Percentiles rank a stretch among this genome's conserved stretches.
phyloP scores from a whole-genome alignment of 208 protist species.

The Leishmania martiniquensis region DNA sequence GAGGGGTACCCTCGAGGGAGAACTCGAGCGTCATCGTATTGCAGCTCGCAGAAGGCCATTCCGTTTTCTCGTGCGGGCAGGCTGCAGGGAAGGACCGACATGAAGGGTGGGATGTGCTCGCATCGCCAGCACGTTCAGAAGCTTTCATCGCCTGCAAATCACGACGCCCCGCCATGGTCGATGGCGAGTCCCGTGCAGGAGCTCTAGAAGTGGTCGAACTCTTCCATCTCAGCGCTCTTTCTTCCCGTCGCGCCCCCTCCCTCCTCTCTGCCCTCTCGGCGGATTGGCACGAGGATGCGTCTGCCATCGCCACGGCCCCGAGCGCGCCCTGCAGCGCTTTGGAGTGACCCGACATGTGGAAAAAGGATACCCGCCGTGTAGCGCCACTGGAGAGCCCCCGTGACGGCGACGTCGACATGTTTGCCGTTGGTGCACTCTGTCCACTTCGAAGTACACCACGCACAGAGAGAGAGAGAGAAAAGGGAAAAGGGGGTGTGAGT shows the following conservation, averaged over 20 bases:
- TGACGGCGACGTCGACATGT: not conserved
- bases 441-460: not conserved
- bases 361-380: slow-evolving; percentile 1
- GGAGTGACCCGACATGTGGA: not conserved
- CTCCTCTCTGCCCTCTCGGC: too few relatives aligned
- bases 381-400: not conserved
- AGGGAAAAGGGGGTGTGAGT: too few relatives aligned
- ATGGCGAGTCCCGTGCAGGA: not conserved
- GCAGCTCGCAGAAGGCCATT: not conserved
- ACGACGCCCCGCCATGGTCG: not conserved
- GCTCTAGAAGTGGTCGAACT: not conserved
- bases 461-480: not conserved
- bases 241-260: not conserved
- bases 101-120: not conserved
- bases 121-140: not conserved
- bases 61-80: not conserved
- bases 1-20: slow-evolving; percentile 20
- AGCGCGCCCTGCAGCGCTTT: not conserved
- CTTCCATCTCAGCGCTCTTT: not conserved
- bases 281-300: not conserved
- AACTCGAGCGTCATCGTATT: slow-evolving; percentile 6
- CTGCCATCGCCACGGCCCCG: not conserved
- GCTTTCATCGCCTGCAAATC: not conserved
- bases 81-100: not conserved
- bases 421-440: not conserved